These are phyloP conservation scores for Endocarpon pusillum DNA, from an alignment of 495 filamentous ascomycete genomes.

Conservation along the genomic window DNA sequence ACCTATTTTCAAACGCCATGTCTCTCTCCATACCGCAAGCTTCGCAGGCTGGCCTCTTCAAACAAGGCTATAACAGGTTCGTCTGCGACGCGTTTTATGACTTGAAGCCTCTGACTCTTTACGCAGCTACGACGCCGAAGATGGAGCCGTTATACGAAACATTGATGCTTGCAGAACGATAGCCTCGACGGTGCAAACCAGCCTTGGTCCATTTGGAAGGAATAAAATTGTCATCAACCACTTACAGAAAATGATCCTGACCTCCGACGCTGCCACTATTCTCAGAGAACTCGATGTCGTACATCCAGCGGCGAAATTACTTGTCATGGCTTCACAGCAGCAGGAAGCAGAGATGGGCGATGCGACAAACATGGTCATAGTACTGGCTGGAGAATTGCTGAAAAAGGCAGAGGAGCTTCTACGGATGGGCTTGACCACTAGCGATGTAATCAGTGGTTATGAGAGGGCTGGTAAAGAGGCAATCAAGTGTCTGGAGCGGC, in stretches of 20 bases:
- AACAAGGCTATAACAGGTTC: conserved; percentile 91
- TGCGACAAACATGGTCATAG: conserved; percentile 93
- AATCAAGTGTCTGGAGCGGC: conserved; percentile 61
- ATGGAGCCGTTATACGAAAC: conserved; percentile 95
- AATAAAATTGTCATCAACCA: conserved; percentile 99
- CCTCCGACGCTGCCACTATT: conserved; percentile 94
- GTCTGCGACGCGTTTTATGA: conserved; percentile 8
- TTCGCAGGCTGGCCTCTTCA: conserved; percentile 87
- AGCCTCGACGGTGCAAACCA: conserved; percentile 88
- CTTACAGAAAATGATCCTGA: conserved; percentile 98
- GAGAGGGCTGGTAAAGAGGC: conserved; percentile 86
- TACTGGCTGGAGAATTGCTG: conserved; percentile 86
- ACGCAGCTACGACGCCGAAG: conserved; percentile 88
- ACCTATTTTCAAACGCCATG: no score
- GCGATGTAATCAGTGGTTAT: conserved; percentile 88
- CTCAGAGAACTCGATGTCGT: conserved; percentile 95
- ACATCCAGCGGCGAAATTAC: conserved; percentile 89
- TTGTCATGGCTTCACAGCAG: conserved; percentile 99
- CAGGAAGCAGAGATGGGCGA: conserved; percentile 99
- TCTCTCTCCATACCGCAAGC: conserved; percentile 88
- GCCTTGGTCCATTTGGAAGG: conserved; percentile 88
- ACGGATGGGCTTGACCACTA: conserved; percentile 88
- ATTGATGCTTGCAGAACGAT: conserved; percentile 98
- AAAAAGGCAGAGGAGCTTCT: conserved; percentile 95
- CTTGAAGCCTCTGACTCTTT: conserved; percentile 1